Base-by-base conservation (phyloP, 1,284 basidiomycete species). In the Marasmius tenuissimus region DNA sequence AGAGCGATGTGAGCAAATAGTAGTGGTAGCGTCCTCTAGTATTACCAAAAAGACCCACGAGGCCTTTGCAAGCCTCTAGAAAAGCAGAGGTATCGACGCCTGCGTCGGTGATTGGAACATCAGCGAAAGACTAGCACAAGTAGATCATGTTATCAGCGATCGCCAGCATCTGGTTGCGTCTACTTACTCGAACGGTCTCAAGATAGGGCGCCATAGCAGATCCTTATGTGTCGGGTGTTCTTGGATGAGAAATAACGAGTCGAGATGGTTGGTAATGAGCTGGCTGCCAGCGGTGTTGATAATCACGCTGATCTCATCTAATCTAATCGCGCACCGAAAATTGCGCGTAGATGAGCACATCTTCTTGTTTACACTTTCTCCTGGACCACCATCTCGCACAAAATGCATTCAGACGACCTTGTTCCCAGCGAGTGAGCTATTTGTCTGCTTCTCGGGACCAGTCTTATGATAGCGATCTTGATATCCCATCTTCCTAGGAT, bases 21-120 rank as follows among this genome's bases (percentile, higher is more conserved):
- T 11, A 39, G 48, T 45, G 12, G n/a, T 3, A 1, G 18, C 9
- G 16, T 4, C 37, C 20, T 51, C 18, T 42, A n/a, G n/a, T 88
- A 27, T 64, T 69, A 97, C 96, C 92, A 73, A 99, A 98, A 68
- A 99, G 81, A 67, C 91, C 89, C 66, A 97, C 91, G 55, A 99
- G 83, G 50, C 94, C 96, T 68, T 94, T 86, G 3, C 93, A 85
- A 9, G 97, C 97, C 71, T 97, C 89, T 65, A 97, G 83, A 81
- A 99, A 99, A 50, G 84, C 81, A 49, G 85, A 75, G 3, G 97
- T 98, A 73, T 98, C 89, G 73, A 99, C 87, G 67, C 97, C 96
- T 66, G 82, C 83, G 68, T 94, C 90, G 64, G 91, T 94, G 70
- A 94, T 83, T 39, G 91, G 85, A 37, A 99, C 97, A 76, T 97